Evolutionary conservation across 2,329 filamentous ascomycete species (phyloP).

Genomic region (Aciculosporium take): DNA sequence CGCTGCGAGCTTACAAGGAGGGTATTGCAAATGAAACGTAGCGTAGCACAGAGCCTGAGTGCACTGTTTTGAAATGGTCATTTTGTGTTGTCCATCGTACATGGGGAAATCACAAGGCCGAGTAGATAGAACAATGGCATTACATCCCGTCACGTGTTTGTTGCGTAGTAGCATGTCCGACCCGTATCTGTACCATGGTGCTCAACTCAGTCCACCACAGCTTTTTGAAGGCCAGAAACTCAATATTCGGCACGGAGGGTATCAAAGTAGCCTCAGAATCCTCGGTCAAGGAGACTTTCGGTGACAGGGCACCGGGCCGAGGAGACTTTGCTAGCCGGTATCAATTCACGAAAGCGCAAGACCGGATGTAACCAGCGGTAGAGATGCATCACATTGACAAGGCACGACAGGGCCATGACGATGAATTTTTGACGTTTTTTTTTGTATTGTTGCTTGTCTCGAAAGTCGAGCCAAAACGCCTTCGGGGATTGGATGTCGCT

Average conservation of each 20-base stretch:
- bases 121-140: neutral
- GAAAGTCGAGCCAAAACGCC: conserved; percentile 32
- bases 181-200: conserved; percentile 54
- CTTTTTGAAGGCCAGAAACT: conserved; percentile 43
- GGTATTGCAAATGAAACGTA: conserved; percentile 18
- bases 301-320: conserved; percentile 24
- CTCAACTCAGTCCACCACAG: conserved; percentile 38
- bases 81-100: neutral
- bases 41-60: conserved; percentile 6
- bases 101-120: neutral
- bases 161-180: conserved; percentile 34
- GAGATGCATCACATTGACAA: conserved; percentile 10
- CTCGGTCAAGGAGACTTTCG: conserved; percentile 26
- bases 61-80: neutral
- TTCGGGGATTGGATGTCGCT: conserved; percentile 28
- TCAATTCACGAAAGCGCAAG: no score
- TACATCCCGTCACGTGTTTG: neutral
- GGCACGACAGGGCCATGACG: conserved; percentile 5
- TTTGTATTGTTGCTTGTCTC: conserved; percentile 19
- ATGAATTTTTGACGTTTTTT: conserved; percentile 2
- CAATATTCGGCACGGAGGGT: conserved; percentile 45
- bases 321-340: conserved; percentile 42
- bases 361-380: neutral
- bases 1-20: conserved; percentile 56
- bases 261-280: conserved; percentile 43